Conservation (phyloP, 345 rosid species). For the Atalantia buxifolia region DNA sequence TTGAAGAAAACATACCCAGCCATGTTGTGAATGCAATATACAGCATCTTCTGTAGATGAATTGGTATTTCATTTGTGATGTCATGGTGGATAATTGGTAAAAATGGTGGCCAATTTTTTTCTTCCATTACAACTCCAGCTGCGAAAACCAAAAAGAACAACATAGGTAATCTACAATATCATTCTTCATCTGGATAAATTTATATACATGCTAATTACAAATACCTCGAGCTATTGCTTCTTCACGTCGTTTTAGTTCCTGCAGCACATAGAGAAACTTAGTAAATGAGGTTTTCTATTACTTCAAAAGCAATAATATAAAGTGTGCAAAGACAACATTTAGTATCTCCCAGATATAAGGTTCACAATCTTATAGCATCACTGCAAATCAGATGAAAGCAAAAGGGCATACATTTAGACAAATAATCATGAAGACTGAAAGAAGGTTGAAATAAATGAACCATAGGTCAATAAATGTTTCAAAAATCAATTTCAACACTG, state of each 20-base stretch:
- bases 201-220: neutral
- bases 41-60: constrained; percentile 78
- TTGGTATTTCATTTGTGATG: constrained; percentile 87
- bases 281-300: neutral
- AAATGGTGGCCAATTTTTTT: constrained; percentile 95
- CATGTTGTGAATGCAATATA: constrained; percentile 90
- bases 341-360: neutral
- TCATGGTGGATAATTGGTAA: constrained; percentile 96
- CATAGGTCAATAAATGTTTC: neutral
- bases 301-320: neutral
- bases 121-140: constrained; percentile 95
- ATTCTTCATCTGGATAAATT: constrained; percentile 6
- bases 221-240: constrained; percentile 73
- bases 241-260: constrained; percentile 89
- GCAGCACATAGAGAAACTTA: constrained; percentile 21
- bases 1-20: constrained; percentile 53
- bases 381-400: neutral
- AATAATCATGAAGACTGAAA: neutral
- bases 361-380: constrained; percentile 4
- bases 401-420: neutral
- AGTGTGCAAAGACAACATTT: neutral
- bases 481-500: neutral
- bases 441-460: neutral
- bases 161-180: constrained; percentile 9
- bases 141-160: constrained; percentile 31